A percentile compares a stretch with the other conserved stretches of the same genome.
Conservation (phyloP, 306 rosid genomes). For the Quercus engelmannii region DNA sequence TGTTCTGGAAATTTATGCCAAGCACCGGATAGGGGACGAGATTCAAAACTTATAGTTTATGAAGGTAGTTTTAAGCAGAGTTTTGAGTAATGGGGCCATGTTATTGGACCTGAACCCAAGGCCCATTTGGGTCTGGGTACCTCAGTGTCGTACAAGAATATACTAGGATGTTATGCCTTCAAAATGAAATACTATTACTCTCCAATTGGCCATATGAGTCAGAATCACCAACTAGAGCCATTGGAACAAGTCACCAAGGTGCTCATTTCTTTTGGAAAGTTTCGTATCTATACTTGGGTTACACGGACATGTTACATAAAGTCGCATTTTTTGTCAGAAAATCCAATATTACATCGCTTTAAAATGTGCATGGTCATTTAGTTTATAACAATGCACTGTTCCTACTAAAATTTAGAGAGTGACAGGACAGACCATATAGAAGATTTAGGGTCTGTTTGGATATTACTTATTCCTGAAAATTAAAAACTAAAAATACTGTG, state of each 20-base stretch:
- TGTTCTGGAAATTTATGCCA: no score
- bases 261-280: background rate
- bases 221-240: background rate
- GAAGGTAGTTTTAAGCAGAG: no score
- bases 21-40: no score
- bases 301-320: background rate
- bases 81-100: no score
- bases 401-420: background rate
- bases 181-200: background rate
- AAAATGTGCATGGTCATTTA: background rate
- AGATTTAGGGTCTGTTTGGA: no score
- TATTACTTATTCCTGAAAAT: accelerated
- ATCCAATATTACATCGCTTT: background rate
- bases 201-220: background rate
- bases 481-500: accelerated
- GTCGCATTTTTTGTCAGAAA: background rate
- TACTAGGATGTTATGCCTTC: background rate
- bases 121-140: no score
- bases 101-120: no score
- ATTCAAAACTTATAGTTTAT: no score
- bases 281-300: background rate
- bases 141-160: no score
- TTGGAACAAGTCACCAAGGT: background rate
- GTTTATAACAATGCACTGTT: background rate
- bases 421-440: background rate